phyloP scores from a whole-genome alignment of 2,329 filamentous ascomycete species.

The Curvularia sp. region DNA sequence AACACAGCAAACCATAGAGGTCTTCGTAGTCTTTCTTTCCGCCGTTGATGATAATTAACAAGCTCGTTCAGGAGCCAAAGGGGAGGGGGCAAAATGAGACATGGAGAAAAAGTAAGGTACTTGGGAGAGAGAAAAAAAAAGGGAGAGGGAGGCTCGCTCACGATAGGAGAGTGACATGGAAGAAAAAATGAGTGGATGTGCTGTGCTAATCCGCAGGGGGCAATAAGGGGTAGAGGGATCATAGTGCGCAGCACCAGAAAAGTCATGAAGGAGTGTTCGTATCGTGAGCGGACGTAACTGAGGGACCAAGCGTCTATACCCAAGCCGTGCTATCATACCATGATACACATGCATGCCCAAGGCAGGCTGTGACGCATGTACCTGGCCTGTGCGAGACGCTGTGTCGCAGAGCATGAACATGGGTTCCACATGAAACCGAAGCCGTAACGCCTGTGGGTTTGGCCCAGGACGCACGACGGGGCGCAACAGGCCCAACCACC shows the following conservation, averaged over 20 bases:
- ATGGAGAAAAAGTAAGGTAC: constrained; percentile 6
- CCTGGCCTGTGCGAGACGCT: constrained; percentile 13
- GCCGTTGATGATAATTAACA: neutral
- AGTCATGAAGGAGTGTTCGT: constrained; percentile 17
- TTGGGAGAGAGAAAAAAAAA: neutral
- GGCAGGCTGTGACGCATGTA: neutral
- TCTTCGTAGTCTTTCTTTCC: neutral
- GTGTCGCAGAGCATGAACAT: constrained; percentile 9
- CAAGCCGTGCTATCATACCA: neutral
- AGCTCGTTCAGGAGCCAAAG: neutral
- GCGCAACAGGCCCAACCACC: neutral
- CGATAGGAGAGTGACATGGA: neutral
- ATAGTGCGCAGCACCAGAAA: constrained; percentile 14
- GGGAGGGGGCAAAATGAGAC: constrained; percentile 7
- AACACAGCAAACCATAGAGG: neutral
- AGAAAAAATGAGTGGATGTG: constrained; percentile 20
- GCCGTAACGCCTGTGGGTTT: constrained; percentile 23
- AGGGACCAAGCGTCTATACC: neutral
- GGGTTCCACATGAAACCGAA: constrained; percentile 23
- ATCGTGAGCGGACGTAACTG: constrained; percentile 19
- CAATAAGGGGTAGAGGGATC: neutral
- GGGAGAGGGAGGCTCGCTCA: neutral
- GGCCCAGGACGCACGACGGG: constrained; percentile 7
- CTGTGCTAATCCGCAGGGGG: constrained; percentile 13
- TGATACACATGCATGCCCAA: neutral